Evolutionary conservation across 768 basidiomycete genomes (phyloP).

Genomic region (Boletus subparvulus): DNA sequence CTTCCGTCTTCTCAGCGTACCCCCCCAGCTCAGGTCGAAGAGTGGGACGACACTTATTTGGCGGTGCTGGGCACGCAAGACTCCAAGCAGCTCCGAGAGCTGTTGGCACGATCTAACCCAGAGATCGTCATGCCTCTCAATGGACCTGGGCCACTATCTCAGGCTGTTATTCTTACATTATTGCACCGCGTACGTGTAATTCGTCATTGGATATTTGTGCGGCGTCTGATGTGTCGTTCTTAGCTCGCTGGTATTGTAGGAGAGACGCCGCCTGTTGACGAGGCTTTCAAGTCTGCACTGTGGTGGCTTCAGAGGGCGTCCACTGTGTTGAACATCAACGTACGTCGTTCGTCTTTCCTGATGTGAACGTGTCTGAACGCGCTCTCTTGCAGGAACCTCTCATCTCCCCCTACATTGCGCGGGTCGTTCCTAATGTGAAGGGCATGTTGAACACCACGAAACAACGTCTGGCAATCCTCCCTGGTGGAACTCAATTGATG

Average conservation of each 20-base stretch:
- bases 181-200: constrained; percentile 67
- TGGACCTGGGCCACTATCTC: constrained; percentile 68
- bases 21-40: constrained; percentile 60
- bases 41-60: constrained; percentile 85
- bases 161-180: constrained; percentile 80
- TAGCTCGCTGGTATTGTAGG: constrained; percentile 75
- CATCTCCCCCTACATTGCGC: constrained; percentile 77
- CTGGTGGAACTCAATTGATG: constrained; percentile 63
- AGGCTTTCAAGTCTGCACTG: constrained; percentile 74
- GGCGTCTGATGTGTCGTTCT: neutral
- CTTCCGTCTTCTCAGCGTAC: constrained; percentile 45
- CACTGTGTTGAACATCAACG: constrained; percentile 68
- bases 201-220: constrained; percentile 1
- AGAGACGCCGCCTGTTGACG: constrained; percentile 75
- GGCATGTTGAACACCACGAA: constrained; percentile 74
- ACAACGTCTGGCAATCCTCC: constrained; percentile 75
- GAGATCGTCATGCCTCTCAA: constrained; percentile 79
- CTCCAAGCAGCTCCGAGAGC: constrained; percentile 66
- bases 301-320: constrained; percentile 87
- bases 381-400: constrained; percentile 59
- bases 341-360: constrained; percentile 31
- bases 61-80: constrained; percentile 77
- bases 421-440: constrained; percentile 79
- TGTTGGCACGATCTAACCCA: constrained; percentile 71
- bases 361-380: neutral